phyloP scores from a whole-genome alignment of 202 grass and related monocot species.

The Saccharum hybrid region DNA sequence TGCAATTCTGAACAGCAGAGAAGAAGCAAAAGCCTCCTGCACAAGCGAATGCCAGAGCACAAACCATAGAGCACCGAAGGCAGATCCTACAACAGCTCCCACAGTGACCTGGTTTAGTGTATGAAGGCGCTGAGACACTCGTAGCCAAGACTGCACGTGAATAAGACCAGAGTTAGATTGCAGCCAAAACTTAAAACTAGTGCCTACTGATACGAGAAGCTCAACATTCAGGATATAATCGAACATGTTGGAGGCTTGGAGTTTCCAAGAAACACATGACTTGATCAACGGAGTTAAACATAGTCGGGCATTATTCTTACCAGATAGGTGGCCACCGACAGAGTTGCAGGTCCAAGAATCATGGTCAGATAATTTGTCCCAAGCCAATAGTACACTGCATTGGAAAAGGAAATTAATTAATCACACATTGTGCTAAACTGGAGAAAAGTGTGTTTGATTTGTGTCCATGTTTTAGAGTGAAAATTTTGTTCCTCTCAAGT shows the following conservation, averaged over 20 bases:
- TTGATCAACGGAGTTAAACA: constrained; percentile 12
- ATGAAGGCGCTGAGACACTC: constrained; percentile 80
- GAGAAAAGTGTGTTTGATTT: constrained; percentile 14
- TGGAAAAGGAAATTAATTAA: constrained; percentile 27
- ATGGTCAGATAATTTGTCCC: constrained; percentile 49
- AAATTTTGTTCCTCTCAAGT: not conserved
- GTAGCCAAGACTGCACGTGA: constrained; percentile 74
- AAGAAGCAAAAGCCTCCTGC: constrained; percentile 57
- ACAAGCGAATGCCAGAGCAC: constrained; percentile 71
- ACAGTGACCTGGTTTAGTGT: constrained; percentile 76
- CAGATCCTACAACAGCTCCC: constrained; percentile 61
- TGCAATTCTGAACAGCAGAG: constrained; percentile 48
- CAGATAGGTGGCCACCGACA: constrained; percentile 63
- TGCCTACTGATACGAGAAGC: not conserved
- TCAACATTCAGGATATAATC: not conserved
- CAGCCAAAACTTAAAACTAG: constrained; percentile 2
- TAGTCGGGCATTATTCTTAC: constrained; percentile 56
- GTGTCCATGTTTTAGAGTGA: constrained; percentile 18
- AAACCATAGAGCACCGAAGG: constrained; percentile 57
- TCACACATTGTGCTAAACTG: not conserved
- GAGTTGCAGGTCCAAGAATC: constrained; percentile 50
- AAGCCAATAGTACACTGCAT: constrained; percentile 67
- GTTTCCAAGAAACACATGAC: constrained; percentile 11
- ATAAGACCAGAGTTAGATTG: constrained; percentile 28
- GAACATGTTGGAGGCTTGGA: constrained; percentile 3